Percentiles rank a stretch among this genome's conserved stretches.
phyloP scores from a whole-genome alignment of 805 yeast species.

The Zygosaccharomyces lentus region DNA sequence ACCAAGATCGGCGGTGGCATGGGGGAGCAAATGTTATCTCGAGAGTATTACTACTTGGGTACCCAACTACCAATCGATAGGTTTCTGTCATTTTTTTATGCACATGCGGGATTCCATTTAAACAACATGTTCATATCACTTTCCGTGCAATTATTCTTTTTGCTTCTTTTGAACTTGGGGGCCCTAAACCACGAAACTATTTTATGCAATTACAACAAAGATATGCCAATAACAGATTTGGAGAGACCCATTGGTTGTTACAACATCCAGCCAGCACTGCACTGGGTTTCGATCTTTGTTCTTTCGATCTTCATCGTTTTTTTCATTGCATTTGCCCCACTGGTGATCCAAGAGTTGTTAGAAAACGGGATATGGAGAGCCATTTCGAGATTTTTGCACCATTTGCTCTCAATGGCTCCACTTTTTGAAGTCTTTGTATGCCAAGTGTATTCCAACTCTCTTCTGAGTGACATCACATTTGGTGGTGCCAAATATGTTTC shows the following conservation, averaged over 20 bases:
- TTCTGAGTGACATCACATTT: conserved; percentile 69
- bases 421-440: conserved; percentile 93
- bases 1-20: conserved; percentile 97
- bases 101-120: conserved; percentile 94
- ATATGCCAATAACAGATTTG: conserved; percentile 68
- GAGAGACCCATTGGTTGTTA: conserved; percentile 81
- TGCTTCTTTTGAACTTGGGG: conserved; percentile 75
- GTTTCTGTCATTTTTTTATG: conserved; percentile 88
- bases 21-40: conserved; percentile 92
- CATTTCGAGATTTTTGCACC: conserved; percentile 61
- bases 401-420: conserved; percentile 79
- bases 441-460: conserved; percentile 80
- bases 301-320: conserved; percentile 89
- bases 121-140: conserved; percentile 83
- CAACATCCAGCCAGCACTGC: conserved; percentile 75
- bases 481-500: conserved; percentile 93
- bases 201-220: conserved; percentile 59
- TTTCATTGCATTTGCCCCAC: conserved; percentile 84
- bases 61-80: conserved; percentile 85
- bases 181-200: conserved; percentile 70
- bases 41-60: conserved; percentile 89
- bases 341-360: conserved; percentile 78
- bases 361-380: conserved; percentile 86
- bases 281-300: conserved; percentile 87
- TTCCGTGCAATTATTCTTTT: conserved; percentile 82